These are phyloP conservation scores for Podospora didyma DNA, from an alignment of 495 filamentous ascomycete species.

Conservation along the genomic window DNA sequence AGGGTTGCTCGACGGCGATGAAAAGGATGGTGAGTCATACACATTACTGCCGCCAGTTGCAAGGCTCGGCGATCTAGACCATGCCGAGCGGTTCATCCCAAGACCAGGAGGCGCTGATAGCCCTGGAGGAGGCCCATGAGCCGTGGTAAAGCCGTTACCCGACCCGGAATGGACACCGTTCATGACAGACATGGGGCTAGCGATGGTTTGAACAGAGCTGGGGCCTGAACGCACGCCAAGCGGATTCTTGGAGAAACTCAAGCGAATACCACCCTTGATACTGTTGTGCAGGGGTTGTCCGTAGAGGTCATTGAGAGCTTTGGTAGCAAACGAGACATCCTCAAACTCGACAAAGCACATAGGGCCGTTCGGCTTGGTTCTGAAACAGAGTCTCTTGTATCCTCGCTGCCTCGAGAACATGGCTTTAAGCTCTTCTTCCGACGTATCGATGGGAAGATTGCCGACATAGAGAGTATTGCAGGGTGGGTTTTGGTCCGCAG, in stretches of 20 bases:
- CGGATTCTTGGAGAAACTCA: conserved; percentile 98
- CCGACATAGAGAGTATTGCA: conserved; percentile 98
- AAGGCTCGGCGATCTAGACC: conserved; percentile 21
- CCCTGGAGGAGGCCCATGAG: conserved; percentile 72
- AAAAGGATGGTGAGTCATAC: conserved; percentile 18
- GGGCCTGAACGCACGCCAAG: conserved; percentile 85
- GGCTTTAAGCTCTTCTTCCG: conserved; percentile 92
- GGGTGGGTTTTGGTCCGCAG: conserved; percentile 94
- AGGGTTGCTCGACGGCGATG: conserved; percentile 15
- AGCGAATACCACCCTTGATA: conserved; percentile 92
- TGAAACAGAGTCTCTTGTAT: conserved; percentile 93
- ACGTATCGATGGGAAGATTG: conserved; percentile 89
- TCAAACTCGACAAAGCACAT: conserved; percentile 99
- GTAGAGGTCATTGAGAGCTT: conserved; percentile 87
- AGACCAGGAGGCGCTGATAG: conserved; percentile 67
- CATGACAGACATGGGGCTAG: conserved; percentile 52
- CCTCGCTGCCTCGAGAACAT: conserved; percentile 93
- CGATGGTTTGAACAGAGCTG: conserved; percentile 35
- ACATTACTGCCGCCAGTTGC: conserved; percentile 9
- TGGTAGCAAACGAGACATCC: conserved; percentile 89
- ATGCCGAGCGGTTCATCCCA: conserved; percentile 35
- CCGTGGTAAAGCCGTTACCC: conserved; percentile 60
- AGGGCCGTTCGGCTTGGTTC: conserved; percentile 96
- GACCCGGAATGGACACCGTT: conserved; percentile 31
- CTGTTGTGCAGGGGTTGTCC: conserved; percentile 86